These are phyloP conservation scores for Polygonum aviculare DNA, from an alignment of 148 eudicot species.

Conservation along the genomic window DNA sequence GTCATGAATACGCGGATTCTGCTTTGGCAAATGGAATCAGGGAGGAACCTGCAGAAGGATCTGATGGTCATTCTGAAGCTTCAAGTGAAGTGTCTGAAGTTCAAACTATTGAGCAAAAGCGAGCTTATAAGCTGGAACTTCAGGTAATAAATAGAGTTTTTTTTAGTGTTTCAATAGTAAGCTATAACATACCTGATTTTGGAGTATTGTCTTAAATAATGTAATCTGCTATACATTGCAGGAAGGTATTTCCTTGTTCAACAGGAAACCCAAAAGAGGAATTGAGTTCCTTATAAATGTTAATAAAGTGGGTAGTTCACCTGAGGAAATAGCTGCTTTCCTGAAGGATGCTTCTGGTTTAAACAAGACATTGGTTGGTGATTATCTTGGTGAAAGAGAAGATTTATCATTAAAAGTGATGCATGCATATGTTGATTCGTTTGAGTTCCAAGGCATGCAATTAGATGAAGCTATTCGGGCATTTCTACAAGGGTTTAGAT, in stretches of 20 bases:
- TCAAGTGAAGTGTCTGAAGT: conserved; percentile 84
- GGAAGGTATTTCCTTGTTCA: conserved; percentile 99
- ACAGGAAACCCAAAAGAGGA: conserved; percentile 92
- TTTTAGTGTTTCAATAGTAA: background rate
- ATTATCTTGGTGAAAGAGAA: conserved; percentile 97
- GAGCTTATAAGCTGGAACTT: conserved; percentile 99
- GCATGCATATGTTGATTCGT: conserved; percentile 97
- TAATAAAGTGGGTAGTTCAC: conserved; percentile 83
- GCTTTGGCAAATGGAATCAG: conserved; percentile 58
- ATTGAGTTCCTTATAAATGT: conserved; percentile 91
- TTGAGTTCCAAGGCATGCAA: conserved; percentile 74
- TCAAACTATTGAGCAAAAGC: conserved; percentile 86
- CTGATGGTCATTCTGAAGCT: conserved; percentile 74
- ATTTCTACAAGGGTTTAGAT: conserved; percentile 85
- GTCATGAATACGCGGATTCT: conserved; percentile 46
- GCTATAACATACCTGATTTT: conserved; percentile 3
- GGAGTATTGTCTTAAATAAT: background rate
- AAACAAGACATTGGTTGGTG: conserved; percentile 80
- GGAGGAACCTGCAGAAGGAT: conserved; percentile 65
- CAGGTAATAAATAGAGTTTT: conserved; percentile 42
- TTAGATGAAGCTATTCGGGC: conserved; percentile 89
- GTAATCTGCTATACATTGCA: conserved; percentile 53
- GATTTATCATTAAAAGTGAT: conserved; percentile 86
- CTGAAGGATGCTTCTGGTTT: conserved; percentile 82
- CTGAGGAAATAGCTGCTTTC: conserved; percentile 84